Percentiles rank a stretch among this genome's conserved stretches.
These are phyloP conservation scores for Fomitiporia mediterranea DNA, from an alignment of 1,284 basidiomycete genomes.

Conservation along the genomic window DNA sequence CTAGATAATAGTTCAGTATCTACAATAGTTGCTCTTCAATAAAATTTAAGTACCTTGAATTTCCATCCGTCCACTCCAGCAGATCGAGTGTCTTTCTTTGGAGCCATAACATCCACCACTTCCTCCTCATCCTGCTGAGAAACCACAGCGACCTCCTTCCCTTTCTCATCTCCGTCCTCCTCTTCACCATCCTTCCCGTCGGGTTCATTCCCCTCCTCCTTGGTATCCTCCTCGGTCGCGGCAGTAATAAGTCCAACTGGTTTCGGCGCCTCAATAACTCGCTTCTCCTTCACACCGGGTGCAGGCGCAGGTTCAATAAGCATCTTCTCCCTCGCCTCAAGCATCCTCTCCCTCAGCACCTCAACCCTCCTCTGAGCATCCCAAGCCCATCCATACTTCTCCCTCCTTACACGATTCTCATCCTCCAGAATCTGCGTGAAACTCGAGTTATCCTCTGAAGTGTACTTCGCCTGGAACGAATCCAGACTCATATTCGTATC, in stretches of 20 bases:
- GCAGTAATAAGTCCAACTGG: constrained; percentile 52
- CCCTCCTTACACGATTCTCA: constrained; percentile 77
- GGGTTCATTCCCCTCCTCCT: constrained; percentile 20
- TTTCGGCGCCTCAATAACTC: constrained; percentile 55
- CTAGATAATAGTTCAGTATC: constrained; percentile 36
- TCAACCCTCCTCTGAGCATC: constrained; percentile 81
- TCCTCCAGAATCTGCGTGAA: constrained; percentile 87
- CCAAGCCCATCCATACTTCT: constrained; percentile 87
- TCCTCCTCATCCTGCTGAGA: constrained; percentile 27
- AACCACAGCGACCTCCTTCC: constrained; percentile 27
- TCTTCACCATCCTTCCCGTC: constrained; percentile 24
- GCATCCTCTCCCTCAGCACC: constrained; percentile 52
- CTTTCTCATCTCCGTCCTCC: constrained; percentile 29
- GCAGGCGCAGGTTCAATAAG: constrained; percentile 60
- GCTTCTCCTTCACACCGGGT: constrained; percentile 60
- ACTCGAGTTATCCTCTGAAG: constrained; percentile 93
- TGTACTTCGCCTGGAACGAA: constrained; percentile 84
- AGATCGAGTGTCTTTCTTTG: constrained; percentile 62
- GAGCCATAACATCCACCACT: constrained; percentile 66
- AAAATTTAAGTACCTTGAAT: constrained; percentile 62
- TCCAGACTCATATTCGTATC: constrained; percentile 68
- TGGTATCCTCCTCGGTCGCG: constrained; percentile 25
- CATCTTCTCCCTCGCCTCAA: constrained; percentile 61
- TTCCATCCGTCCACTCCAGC: constrained; percentile 80
- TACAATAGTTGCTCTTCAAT: constrained; percentile 2